Evolutionary conservation across 768 basidiomycete species (phyloP), one percentile per base, ranked within the genome.

Genomic region (Dictyophora rubrovolvata): DNA sequence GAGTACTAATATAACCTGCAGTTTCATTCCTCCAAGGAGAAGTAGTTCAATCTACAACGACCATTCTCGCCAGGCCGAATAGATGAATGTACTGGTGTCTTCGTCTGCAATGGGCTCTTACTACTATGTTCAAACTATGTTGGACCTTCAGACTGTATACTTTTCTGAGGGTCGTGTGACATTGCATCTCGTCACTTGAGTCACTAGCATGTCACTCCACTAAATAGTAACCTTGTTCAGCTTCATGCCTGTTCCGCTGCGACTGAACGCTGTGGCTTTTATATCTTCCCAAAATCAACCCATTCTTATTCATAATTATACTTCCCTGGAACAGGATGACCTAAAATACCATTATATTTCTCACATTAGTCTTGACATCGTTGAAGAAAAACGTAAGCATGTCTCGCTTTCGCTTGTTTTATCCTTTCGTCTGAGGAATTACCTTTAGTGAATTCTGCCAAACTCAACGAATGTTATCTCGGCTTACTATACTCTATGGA

Each of bases 281-380:
- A 85, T 93, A 53, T 91, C 89, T 1, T 80, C 88, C 1, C 84
- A 87, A 67, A 92, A 91, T 68, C 83, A 89, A 62, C 87, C 80
- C 18, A 88, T 93, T 59, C 76, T 92, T 63, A 80, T 93, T 58
- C 85, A 85, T 48, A 82, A 85, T 4, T 89, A 89, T 68, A 72
- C 76, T 33, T 78, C 79, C 52, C 75, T 78, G 55, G 77, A 81
- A 46, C 73, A 77, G 33, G 77, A 81, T 61, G 78, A 79, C 57
- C 76, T 93, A 63, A 91, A 91, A 68, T 93, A 92, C 66, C 89
- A 93, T 71, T 94, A 93, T 63, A 84, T 93, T 58, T 90, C 92
- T 0, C 92, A 95, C 70, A 93, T 89, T 20, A 87, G 87, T 56
- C 72, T 95, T 65, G 92, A 95, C 71, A 86, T 93, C 58, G 83